Base-by-base conservation (phyloP, 768 basidiomycete species). In the Boletus tomentosulus region DNA sequence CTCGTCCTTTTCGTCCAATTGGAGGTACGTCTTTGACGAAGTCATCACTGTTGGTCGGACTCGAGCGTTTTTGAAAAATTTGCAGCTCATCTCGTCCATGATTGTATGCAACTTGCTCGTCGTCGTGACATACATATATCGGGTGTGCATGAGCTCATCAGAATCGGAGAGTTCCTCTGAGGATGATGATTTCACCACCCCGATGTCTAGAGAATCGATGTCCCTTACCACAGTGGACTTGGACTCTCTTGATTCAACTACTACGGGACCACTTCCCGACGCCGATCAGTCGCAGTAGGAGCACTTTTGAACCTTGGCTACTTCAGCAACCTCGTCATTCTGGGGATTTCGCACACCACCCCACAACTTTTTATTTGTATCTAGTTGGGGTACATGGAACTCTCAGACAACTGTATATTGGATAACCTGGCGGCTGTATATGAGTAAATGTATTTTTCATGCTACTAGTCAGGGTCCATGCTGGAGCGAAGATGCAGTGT, bases 181-280 rank as follows among this genome's bases (percentile, higher is more conserved):
- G 15, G 57, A 57, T 16, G 62, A 54, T 25, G 55, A 55, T 46
- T 57, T 50, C 43, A 57, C 50, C 16, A 51, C 46, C 4, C 35
- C 19, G n/a, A 10, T n/a, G 13, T n/a, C 39, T n/a, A 28, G 44
- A 24, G 27, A n/a, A 24, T 3, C 9, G 6, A 31, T 7, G 27
- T 15, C 47, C 12, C 56, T 25, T 25, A 45, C 38, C 25, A 48
- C 47, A 7, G 41, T 42, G 11, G 24, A 42, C 24, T 42, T 25
- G 41, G 11, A 24, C 22, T 25, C 38, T 22, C n/a, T 39, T 19
- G 8, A 39, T 39, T 39, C 38, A 22, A 12, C 24, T 19, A 30
- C n/a, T 45, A 19, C 30, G 15, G 16, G 3, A 28, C 28, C 9
- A 30, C 22, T 42, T 42, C 4, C 41, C 4, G 12, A 9, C 19